A percentile compares a stretch with the other conserved stretches of the same genome.
Conservation (phyloP, 306 rosid species). For the Cicer yamashitae region DNA sequence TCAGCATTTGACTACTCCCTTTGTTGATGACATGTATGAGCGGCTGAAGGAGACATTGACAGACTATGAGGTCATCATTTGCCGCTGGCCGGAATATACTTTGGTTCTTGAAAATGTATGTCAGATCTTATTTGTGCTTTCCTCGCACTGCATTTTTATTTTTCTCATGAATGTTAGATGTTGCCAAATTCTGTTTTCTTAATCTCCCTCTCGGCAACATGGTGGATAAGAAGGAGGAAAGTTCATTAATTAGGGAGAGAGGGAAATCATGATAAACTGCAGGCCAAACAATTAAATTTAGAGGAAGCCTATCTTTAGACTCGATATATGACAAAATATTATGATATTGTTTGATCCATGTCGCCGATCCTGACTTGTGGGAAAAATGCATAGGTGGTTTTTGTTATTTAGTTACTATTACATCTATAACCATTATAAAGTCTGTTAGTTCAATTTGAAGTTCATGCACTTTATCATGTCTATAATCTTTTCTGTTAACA, state of each 20-base stretch:
- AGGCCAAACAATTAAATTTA: too few species aligned
- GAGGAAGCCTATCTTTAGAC: too few species aligned
- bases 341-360: too few species aligned
- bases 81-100: conserved; percentile 97
- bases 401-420: too few species aligned
- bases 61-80: conserved; percentile 86
- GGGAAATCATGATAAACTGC: too few species aligned
- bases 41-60: conserved; percentile 86
- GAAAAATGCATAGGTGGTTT: too few species aligned
- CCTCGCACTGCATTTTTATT: conserved; percentile 15
- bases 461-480: background rate
- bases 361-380: too few species aligned
- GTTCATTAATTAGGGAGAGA: too few species aligned
- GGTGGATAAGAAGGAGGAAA: too few species aligned
- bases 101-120: conserved; percentile 84
- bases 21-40: conserved; percentile 95
- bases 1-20: conserved; percentile 94
- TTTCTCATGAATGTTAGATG: conserved; percentile 11
- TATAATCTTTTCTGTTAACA: background rate
- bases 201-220: too few species aligned
- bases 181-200: conserved; percentile 26
- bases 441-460: background rate
- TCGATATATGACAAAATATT: too few species aligned
- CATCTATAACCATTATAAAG: too few species aligned
- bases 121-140: conserved; percentile 32